Percentiles rank a stretch among this genome's conserved stretches.
Conservation (phyloP, 371 early-diverging fungal species). For the Syncephalastrum monosporum region DNA sequence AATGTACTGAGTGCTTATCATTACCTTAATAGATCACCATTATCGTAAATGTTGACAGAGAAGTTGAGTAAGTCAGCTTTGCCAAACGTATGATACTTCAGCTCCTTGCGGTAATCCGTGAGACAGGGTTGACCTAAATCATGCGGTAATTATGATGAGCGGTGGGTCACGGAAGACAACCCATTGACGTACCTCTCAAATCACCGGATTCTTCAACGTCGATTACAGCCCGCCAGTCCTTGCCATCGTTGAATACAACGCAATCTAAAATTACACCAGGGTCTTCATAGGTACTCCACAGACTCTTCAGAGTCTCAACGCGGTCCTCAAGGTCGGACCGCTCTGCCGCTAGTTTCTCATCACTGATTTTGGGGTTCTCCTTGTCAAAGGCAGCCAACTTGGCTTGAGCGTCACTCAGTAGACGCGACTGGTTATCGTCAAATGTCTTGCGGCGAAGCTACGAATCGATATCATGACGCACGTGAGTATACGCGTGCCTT, state of each 20-base stretch:
- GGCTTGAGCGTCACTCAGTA: constrained; percentile 64
- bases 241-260: constrained; percentile 87
- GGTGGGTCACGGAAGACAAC: neutral
- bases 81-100: constrained; percentile 74
- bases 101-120: constrained; percentile 77
- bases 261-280: constrained; percentile 81
- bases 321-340: constrained; percentile 70
- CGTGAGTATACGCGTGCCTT: neutral
- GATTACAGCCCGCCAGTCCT: constrained; percentile 83
- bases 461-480: neutral
- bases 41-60: constrained; percentile 89
- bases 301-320: constrained; percentile 64
- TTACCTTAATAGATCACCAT: constrained; percentile 71
- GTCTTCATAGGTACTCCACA: constrained; percentile 69
- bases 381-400: constrained; percentile 53
- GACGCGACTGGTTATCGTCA: constrained; percentile 59
- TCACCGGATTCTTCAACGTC: constrained; percentile 83
- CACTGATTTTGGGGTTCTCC: constrained; percentile 25
- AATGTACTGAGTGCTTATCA: neutral
- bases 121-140: constrained; percentile 52
- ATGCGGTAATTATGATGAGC: too few relatives aligned
- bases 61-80: constrained; percentile 81
- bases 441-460: constrained; percentile 72
- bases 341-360: constrained; percentile 31
- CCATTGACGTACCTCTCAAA: constrained; percentile 50